phyloP scores from a whole-genome alignment of 305 asterid genomes.

The Fraxinus platypoda region DNA sequence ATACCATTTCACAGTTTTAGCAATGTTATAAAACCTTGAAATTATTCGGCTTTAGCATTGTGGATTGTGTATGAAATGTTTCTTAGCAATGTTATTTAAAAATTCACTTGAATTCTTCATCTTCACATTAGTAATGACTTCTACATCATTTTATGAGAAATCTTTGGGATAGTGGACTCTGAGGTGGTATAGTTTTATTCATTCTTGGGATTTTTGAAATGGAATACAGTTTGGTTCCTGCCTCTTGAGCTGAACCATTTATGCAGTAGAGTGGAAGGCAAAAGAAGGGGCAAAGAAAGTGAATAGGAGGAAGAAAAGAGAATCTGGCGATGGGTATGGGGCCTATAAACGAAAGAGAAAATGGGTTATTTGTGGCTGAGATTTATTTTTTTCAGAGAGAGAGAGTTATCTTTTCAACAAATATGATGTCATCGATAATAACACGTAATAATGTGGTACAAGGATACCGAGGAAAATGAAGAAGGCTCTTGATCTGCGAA shows the following conservation, averaged over 20 bases:
- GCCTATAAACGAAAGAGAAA: background rate
- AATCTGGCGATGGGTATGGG: background rate
- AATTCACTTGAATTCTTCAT: background rate
- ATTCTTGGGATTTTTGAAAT: background rate
- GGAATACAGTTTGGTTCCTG: background rate
- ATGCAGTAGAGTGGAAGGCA: background rate
- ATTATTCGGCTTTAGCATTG: background rate
- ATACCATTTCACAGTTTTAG: background rate
- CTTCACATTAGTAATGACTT: background rate
- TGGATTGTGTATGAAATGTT: background rate
- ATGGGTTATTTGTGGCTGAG: background rate
- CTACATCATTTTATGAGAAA: background rate
- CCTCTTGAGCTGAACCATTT: background rate
- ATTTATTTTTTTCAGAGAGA: background rate
- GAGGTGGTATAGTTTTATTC: background rate
- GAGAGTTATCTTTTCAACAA: background rate
- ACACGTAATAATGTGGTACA: background rate
- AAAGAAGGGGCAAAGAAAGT: background rate
- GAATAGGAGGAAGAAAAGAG: background rate
- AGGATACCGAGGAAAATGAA: background rate
- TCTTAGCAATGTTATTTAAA: background rate
- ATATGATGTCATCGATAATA: background rate
- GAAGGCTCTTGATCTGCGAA: background rate
- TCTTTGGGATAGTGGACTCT: background rate
- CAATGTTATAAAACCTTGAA: background rate